Evolutionary conservation across 2,329 filamentous ascomycete species (phyloP), one percentile per base, ranked within the genome.

Genomic region (Diaporthe eres): DNA sequence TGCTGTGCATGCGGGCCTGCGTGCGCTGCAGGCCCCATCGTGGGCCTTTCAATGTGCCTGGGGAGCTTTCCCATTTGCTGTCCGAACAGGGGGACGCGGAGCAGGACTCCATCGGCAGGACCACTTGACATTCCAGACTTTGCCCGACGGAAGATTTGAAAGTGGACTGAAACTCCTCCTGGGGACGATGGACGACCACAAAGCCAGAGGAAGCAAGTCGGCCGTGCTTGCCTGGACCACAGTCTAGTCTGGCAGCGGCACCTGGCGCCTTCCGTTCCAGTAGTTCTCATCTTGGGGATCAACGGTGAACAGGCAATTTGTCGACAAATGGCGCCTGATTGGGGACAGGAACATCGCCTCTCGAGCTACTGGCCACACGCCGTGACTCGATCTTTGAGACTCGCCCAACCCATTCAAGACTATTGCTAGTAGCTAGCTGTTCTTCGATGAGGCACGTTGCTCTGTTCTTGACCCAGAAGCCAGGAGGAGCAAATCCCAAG

Each of bases 141-240:
- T 15, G 4, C 2, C 13, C 9, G 34, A 42, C 1, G 25, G 19
- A 65, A 22, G 60, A 39, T 19, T 2, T 47, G 7, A 65, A 10
- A 12, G n/a, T 49, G 42, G 2, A 7, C 1, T 15, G 17, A 3
- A 1, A 34, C 2, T 13, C 0, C 1, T 28, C 6, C 12, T 34
- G 42, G 8, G 5, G 5, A 49, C 39, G 25, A 49, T 13, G 10
- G 42, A 10, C 12, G 57, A 15, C 34, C 57, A 39, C 34, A n/a
- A 31, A 8, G 37, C 60, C 42, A 22, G 15, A 25, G 19, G 39
- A 47, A 22, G n/a, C 60, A 31, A 63, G n/a, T 12, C 39, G 7
- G 58, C 28, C 39, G 37, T 6, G 17, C 58, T 12, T 12, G n/a
- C 15, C 22, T 28, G 22, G 39, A 6, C 13, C 19, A 44, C 44